Evolutionary conservation across 768 basidiomycete genomes (phyloP), one percentile per base, ranked within the genome.

Genomic region (Auricularia cornea): DNA sequence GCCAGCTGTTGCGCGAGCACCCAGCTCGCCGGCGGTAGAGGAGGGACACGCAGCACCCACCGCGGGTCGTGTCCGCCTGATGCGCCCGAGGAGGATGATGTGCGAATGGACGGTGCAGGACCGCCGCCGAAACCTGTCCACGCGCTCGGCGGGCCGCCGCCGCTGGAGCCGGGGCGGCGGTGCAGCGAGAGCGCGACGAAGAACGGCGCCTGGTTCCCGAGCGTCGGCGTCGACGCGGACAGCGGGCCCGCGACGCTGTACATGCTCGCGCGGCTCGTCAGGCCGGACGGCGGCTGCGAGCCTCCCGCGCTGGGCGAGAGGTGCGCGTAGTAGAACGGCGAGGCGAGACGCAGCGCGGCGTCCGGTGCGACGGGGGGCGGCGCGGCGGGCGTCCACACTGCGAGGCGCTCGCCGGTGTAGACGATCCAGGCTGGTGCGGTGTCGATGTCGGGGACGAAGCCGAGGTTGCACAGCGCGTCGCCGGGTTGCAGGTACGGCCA

Each of bases 391-490:
- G 20, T 20, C 54, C 54, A 57, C 1, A 57, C 54, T 8, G 6
- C 10, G 0, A 57, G 20, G 1, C 11, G 23, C 5, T 10, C 29
- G 3, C 16, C 16, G 18, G 26, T 28, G 12, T 57, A 6, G 6
- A 57, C 28, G 10, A 57, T 20, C 30, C 26, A 28, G 10, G 54
- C 28, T 1, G 6, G 10, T 11, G 23, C 10, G 3, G 54, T 68
- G 51, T 67, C 69, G 0, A 80, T 48, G 3, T 52, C 52, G 1
- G 88, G 88, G 18, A 93, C 78, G 68, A 85, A 91, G 5, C 91
- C 91, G 56, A 93, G 79, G 72, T 93, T 93, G 70, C 87, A 90
- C 26, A 93, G 80, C 40, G 92, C 73, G 68, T 93, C 91, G 0
- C 91, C 91, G 0, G 80, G 80, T 1, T 87, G 89, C n/a, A 93